Evolutionary conservation across 164 flowering plant species (phyloP), one percentile per base, ranked within the genome.

Genomic region (Nymphaea colorata): DNA sequence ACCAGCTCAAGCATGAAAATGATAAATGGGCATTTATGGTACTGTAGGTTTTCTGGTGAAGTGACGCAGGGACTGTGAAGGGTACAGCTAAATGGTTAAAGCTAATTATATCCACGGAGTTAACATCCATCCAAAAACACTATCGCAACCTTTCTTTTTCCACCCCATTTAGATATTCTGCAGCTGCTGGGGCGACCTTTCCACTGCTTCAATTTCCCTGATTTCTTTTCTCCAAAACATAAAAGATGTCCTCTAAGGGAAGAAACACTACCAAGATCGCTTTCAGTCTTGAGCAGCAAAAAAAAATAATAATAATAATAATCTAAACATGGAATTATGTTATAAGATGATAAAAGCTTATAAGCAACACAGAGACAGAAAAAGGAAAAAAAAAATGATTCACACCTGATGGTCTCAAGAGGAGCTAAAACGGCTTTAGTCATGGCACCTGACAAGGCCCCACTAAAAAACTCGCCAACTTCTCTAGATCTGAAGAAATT

Each of bases 361-460:
- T 51, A 15, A 51, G 57, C 12, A 51, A 51, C 57, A 51, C 15
- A 51, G 57, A 59, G 57, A 57, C 1, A 51, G 25, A 59, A 69
- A 62, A 45, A 4, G 47, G 5, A 70, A 42, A 36, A 62, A 60
- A 5, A 44, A 68, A 25, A 42, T 17, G 3, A 17, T 17, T 61
- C 76, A 10, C 71, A 91, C 98, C 98, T 87, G 80, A 94, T 90
- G 44, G 97, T 94, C 78, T 94, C 99, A 36, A 94, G 85, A 75
- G 99, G 99, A 68, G 97, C 97, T 74, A 94, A 87, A 68, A 91
- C 82, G 67, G 99, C 97, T 80, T 94, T 94, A 57, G 99, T 84
- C 99, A 94, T 94, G 44, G 99, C 99, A 67, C 99, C 99, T 2
- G 99, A 96, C 64, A 94, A 76, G 71, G 99, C 99, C 63, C 99